phyloP scores from a whole-genome alignment of 2,329 filamentous ascomycete genomes.

The Neurospora crassa region DNA sequence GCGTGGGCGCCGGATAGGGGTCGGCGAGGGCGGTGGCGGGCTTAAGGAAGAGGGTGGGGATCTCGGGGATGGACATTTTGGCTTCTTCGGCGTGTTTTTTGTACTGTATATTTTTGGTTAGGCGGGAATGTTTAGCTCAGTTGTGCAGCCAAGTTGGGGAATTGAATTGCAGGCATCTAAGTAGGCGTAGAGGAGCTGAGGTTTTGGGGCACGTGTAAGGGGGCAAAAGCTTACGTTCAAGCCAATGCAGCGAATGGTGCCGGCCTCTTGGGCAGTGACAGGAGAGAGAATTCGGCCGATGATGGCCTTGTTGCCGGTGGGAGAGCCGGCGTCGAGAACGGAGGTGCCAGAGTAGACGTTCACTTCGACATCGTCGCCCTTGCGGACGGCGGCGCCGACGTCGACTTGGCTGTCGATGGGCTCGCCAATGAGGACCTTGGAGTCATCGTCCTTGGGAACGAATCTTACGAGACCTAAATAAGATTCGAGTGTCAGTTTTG shows the following conservation, averaged over 20 bases:
- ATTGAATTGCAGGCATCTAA: not conserved
- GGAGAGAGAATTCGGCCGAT: constrained; percentile 42
- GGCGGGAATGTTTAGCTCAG: not conserved
- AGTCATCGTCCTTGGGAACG: constrained; percentile 38
- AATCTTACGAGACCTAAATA: constrained; percentile 49
- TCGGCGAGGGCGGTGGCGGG: constrained; percentile 43
- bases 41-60: constrained; percentile 51
- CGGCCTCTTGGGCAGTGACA: constrained; percentile 36
- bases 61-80: constrained; percentile 38
- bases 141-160: not conserved
- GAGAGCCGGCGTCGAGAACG: constrained; percentile 42
- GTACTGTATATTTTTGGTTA: constrained; percentile 22
- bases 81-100: constrained; percentile 41
- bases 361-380: constrained; percentile 46
- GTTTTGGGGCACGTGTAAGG: not conserved
- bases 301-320: constrained; percentile 36
- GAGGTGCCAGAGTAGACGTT: constrained; percentile 49
- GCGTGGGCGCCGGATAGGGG: constrained; percentile 40
- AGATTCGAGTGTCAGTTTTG: not conserved
- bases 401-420: constrained; percentile 43
- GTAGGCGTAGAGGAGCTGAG: not conserved
- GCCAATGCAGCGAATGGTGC: constrained; percentile 49
- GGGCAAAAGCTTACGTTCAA: constrained; percentile 33
- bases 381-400: constrained; percentile 46
- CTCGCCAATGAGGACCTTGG: constrained; percentile 45